Conservation (phyloP, 2,329 filamentous ascomycete species). For the Ceratocystis papillata region DNA sequence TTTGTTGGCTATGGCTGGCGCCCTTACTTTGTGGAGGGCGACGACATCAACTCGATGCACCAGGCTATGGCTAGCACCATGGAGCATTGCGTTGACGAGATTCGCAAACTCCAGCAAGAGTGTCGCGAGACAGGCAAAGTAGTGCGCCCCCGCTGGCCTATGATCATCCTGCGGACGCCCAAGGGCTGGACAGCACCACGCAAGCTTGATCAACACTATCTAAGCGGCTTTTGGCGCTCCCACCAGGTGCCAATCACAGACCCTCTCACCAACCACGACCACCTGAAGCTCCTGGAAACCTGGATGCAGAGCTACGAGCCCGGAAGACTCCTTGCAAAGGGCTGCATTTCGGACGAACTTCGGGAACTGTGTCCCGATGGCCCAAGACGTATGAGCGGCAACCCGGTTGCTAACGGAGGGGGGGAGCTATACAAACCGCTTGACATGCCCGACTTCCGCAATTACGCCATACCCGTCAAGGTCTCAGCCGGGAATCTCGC, state of each 20-base stretch:
- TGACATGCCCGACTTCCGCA: conserved; percentile 56
- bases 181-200: conserved; percentile 73
- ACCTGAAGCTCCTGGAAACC: conserved; percentile 57
- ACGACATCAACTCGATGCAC: conserved; percentile 63
- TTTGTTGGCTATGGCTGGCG: conserved; percentile 68
- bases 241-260: conserved; percentile 70
- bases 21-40: conserved; percentile 70
- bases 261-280: conserved; percentile 51
- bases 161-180: conserved; percentile 65
- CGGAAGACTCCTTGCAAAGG: conserved; percentile 57
- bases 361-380: conserved; percentile 55
- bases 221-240: conserved; percentile 67
- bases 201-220: conserved; percentile 57
- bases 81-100: conserved; percentile 60
- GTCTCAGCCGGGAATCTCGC: conserved; percentile 46
- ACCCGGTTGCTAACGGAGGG: conserved; percentile 65
- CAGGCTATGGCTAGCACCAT: conserved; percentile 71
- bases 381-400: conserved; percentile 62
- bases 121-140: conserved; percentile 59
- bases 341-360: conserved; percentile 52
- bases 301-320: conserved; percentile 73
- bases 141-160: conserved; percentile 63
- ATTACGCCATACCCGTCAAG: conserved; percentile 54
- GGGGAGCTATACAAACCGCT: conserved; percentile 51
- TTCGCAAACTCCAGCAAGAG: conserved; percentile 57